Base-by-base conservation (phyloP, 176 grass and related monocot genomes). In the Rhynchospora pubera region DNA sequence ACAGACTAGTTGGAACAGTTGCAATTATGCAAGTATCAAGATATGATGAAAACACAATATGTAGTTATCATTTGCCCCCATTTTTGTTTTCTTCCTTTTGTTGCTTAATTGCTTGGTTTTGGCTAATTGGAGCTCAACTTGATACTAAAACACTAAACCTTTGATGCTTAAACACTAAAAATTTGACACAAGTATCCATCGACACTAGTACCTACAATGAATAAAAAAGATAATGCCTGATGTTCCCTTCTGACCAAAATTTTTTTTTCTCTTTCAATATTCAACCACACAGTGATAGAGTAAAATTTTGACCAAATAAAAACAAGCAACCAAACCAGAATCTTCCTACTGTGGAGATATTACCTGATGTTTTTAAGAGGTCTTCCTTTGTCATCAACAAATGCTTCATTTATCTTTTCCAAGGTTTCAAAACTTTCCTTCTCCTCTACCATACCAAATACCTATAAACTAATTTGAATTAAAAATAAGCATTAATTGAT, bases 291-390 rank as follows among this genome's bases (percentile, higher is more conserved):
- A 72, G 47, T 11, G 47, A 14, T 23, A 65, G 24, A 32, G 12
- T 24, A 47, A 64, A 72, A 50, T 47, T 47, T 77, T 74, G 18
- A 45, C 58, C 57, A 42, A 71, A 50, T 82, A 79, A 14, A 74
- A 74, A 23, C 23, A 55, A 46, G 61, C 77, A 83, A 67, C 22
- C 7, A 70, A 44, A 67, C 15, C 18, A 23, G 22, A 47, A 67
- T 26, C 62, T 6, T 67, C 78, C 18, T 61, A 81, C 77, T 14
- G 30, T 57, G 48, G n/a, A 7, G 70, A 84, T 11, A 53, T 23
- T 63, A 94, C 96, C 96, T 94, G 32, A 98, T 94, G 75, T 98
- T 90, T 77, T 98, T 98, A 81, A 93, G 94, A 66, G 96, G 96
- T 66, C 96, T 94, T 86, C 90, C 89, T 79, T 91, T 90, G 75